A percentile compares a stretch with the other conserved stretches of the same genome.
phyloP scores from a whole-genome alignment of 306 rosid genomes.

The Myrica gale region DNA sequence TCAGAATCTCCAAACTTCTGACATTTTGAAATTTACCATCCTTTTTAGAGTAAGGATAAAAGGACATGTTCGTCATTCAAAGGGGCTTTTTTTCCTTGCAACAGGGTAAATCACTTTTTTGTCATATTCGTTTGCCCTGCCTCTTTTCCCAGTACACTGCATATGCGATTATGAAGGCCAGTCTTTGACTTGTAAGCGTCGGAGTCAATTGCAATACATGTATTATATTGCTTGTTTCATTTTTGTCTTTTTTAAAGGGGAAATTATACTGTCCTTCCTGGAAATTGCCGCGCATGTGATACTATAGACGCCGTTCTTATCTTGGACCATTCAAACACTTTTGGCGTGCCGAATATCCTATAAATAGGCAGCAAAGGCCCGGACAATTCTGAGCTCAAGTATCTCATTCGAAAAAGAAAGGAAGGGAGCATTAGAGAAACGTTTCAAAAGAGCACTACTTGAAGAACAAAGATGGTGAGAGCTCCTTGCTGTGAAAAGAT shows the following conservation, averaged over 20 bases:
- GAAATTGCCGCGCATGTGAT: conserved; percentile 42
- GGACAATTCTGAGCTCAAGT: conserved; percentile 8
- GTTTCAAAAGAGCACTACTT: neutral
- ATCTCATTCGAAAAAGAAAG: neutral
- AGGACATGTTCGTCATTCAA: too few relatives aligned
- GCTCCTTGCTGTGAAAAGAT: conserved; percentile 96
- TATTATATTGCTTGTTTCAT: neutral
- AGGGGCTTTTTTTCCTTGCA: too few relatives aligned
- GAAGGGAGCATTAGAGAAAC: neutral
- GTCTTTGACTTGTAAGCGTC: too few relatives aligned
- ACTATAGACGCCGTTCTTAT: neutral
- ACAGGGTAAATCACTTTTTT: too few relatives aligned
- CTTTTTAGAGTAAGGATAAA: too few relatives aligned
- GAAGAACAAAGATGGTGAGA: conserved; percentile 62
- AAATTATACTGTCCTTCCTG: conserved; percentile 27
- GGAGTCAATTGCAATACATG: neutral
- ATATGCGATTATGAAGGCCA: too few relatives aligned
- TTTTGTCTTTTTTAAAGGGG: neutral
- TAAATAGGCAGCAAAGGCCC: conserved; percentile 43
- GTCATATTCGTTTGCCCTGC: too few relatives aligned
- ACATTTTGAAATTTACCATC: too few relatives aligned
- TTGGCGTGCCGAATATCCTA: conserved; percentile 33
- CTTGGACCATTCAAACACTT: conserved; percentile 31
- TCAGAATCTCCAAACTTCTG: too few relatives aligned
- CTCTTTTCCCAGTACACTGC: too few relatives aligned